Conservation (phyloP, 257 asterid species). For the Scutellaria baicalensis region DNA sequence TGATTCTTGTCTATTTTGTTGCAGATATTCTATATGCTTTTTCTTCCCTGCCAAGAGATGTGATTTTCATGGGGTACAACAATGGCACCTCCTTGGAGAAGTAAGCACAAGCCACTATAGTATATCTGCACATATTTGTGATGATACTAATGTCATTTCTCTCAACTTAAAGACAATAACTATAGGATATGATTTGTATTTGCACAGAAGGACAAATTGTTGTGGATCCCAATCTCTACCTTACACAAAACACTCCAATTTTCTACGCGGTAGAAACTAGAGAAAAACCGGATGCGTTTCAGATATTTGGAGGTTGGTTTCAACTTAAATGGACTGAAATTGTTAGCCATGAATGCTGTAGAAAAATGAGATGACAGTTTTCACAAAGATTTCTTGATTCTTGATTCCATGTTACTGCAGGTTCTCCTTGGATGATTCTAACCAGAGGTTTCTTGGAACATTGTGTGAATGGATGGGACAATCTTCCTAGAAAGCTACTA, state of each 20-base stretch:
- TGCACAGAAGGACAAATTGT: slow-evolving; percentile 37
- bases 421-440: slow-evolving; percentile 51
- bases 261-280: slow-evolving; percentile 36
- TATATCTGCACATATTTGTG: too few relatives aligned
- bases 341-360: too few relatives aligned
- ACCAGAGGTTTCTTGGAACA: slow-evolving; percentile 46
- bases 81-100: slow-evolving; percentile 15
- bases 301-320: slow-evolving; percentile 40
- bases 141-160: not conserved
- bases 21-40: slow-evolving; percentile 58
- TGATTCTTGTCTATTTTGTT: not conserved
- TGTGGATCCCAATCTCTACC: slow-evolving; percentile 39
- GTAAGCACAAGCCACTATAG: slow-evolving; percentile 24
- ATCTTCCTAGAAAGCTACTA: slow-evolving; percentile 49
- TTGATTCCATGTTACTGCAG: slow-evolving; percentile 14
- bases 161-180: too few relatives aligned
- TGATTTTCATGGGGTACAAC: slow-evolving; percentile 35
- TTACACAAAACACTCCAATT: slow-evolving; percentile 11
- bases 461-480: slow-evolving; percentile 47
- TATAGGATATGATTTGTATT: not conserved
- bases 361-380: too few relatives aligned
- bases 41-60: slow-evolving; percentile 41
- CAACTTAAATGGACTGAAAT: not conserved
- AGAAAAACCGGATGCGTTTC: slow-evolving; percentile 41
- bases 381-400: too few relatives aligned